Base-by-base conservation (phyloP, 495 filamentous ascomycete genomes). In the Aspergillus wentii region DNA sequence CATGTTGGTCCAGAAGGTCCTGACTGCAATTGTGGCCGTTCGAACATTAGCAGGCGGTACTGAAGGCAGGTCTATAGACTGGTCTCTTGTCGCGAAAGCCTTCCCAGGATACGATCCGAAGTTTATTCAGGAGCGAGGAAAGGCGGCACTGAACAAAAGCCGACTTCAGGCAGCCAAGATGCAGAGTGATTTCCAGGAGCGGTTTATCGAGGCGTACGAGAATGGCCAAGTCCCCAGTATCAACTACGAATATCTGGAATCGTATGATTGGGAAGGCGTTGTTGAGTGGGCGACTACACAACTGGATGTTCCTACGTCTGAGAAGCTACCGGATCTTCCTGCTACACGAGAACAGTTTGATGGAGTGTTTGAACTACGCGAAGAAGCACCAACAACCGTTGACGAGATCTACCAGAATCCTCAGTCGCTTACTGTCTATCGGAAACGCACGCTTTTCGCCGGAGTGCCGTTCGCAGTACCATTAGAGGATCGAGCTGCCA, bases 171-270 rank as follows among this genome's bases (percentile, higher is more conserved):
- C 94, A 28, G 68, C 82, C 5, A 77, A 79, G 37, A 62, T 97
- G 51, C 80, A 83, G 18, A 61, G 63, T n/a, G 79, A 85, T 44
- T 94, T 97, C 53, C 84, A 88, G 44, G 69, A 79, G 21, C 68
- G 69, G 11, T 95, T 87, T 54, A 61, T 89, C 14, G 69, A 75
- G 28, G 94, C 86, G 0, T 97, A 95, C 50, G 75, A 75, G 33
- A 69, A 72, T 3, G 74, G 75, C 7, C 66, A 83, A 34, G 44
- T 97, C 1, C 82, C 85, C 2, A 50, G 63, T 2, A 72, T 99
- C 20, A 71, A 95, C 57, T 91, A 79, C 43, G 62, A 80, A 25
- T 57, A 94, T 43, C 66, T 88, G 4, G 64, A 78, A 21, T 67
- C 61, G 8, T 94, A 94, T 49, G 81, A 95, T 52, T 94, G 92